phyloP scores from a whole-genome alignment of 2,329 filamentous ascomycete genomes.

The Phialophora chinensis region DNA sequence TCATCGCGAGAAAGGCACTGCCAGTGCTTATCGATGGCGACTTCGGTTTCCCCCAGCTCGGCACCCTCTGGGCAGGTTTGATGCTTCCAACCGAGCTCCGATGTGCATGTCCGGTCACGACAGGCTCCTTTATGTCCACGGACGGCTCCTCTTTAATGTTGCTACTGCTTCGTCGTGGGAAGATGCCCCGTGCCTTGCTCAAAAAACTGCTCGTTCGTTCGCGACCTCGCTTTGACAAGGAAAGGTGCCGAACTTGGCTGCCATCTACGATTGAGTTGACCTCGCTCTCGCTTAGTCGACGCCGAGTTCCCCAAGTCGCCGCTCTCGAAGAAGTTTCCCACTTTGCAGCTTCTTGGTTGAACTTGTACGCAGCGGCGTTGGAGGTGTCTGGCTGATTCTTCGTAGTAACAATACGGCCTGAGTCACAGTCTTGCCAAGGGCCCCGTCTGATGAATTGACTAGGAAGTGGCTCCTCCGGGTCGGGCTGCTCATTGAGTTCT shows the following conservation, averaged over 20 bases:
- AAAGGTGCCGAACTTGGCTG: constrained; percentile 49
- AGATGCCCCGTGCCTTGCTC: constrained; percentile 43
- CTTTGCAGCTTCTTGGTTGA: constrained; percentile 56
- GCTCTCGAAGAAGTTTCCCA: constrained; percentile 61
- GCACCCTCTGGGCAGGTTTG: constrained; percentile 46
- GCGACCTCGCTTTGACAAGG: constrained; percentile 45
- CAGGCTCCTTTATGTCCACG: constrained; percentile 17
- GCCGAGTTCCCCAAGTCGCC: constrained; percentile 60
- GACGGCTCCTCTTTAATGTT: constrained; percentile 51
- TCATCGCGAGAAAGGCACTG: constrained; percentile 52
- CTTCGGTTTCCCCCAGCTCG: constrained; percentile 48
- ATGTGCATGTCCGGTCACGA: constrained; percentile 25
- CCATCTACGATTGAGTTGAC: constrained; percentile 54
- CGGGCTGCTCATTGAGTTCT: constrained; percentile 39
- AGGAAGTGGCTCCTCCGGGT: constrained; percentile 45
- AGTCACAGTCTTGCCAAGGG: constrained; percentile 56
- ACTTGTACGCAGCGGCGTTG: constrained; percentile 62
- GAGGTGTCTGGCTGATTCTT: constrained; percentile 59
- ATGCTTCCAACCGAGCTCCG: constrained; percentile 39
- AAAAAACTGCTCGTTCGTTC: constrained; percentile 54
- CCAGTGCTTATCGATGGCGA: constrained; percentile 50
- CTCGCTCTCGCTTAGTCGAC: constrained; percentile 58
- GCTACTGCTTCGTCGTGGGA: constrained; percentile 51
- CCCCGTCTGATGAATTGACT: constrained; percentile 48
- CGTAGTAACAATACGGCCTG: constrained; percentile 32